A percentile compares a stretch with the other conserved stretches of the same genome.
phyloP scores from a whole-genome alignment of 768 basidiomycete genomes.

The Podaxis carcinomalis region DNA sequence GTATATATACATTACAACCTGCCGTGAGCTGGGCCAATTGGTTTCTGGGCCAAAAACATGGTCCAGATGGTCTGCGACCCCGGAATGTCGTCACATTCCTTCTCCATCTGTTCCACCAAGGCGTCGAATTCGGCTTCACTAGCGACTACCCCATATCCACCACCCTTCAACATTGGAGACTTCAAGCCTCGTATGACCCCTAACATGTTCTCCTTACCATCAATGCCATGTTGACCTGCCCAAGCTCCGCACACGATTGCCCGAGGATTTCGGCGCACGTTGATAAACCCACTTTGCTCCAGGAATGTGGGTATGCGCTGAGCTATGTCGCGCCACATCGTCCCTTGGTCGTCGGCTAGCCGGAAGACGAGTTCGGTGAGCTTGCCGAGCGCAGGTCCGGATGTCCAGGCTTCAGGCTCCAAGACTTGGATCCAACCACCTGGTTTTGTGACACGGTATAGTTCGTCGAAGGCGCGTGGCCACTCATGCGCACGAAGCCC shows the following conservation, averaged over 20 bases:
- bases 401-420: background rate
- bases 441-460: constrained; percentile 4
- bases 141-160: constrained; percentile 2
- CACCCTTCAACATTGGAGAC: background rate
- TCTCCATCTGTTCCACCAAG: background rate
- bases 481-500: constrained; percentile 5
- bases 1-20: background rate
- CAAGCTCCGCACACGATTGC: background rate
- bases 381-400: background rate
- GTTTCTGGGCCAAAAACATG: constrained; percentile 2
- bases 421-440: constrained; percentile 6
- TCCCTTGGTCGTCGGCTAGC: background rate
- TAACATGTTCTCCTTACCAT: background rate
- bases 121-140: constrained; percentile 3
- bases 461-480: constrained; percentile 1
- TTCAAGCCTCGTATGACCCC: background rate
- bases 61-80: constrained; percentile 2
- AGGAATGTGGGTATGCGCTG: background rate
- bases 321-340: constrained; percentile 1
- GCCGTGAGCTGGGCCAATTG: background rate
- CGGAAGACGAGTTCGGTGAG: background rate
- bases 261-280: background rate
- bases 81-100: background rate
- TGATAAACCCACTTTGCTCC: background rate
- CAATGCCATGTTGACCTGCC: constrained; percentile 2